Conservation (phyloP, 768 basidiomycete genomes). For the Chalciporus piperatus region DNA sequence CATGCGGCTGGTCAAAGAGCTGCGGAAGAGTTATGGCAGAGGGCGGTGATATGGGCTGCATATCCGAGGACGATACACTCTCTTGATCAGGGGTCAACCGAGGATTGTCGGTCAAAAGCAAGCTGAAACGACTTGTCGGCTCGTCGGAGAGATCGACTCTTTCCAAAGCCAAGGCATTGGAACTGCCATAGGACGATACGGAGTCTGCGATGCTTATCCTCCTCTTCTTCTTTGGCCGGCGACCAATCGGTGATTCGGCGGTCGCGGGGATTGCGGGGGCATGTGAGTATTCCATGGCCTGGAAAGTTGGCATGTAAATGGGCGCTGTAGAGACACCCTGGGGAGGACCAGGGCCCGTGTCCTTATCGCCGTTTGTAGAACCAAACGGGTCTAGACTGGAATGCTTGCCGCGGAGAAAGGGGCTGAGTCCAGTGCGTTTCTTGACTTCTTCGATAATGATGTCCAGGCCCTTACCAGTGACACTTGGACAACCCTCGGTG, state of each 20-base stretch:
- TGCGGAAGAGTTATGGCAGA: conserved; percentile 28
- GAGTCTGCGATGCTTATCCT: conserved; percentile 36
- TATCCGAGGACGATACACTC: conserved; percentile 32
- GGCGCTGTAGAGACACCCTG: conserved; percentile 25
- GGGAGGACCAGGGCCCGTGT: conserved; percentile 28
- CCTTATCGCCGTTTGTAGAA: conserved; percentile 36
- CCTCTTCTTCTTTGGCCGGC: conserved; percentile 35
- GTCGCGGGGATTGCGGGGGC: conserved; percentile 30
- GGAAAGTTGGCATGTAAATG: conserved; percentile 40
- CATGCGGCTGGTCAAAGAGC: conserved; percentile 22
- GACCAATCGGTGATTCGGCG: conserved; percentile 26
- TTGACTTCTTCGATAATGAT: conserved; percentile 48
- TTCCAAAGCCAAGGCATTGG: conserved; percentile 15
- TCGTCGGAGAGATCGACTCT: conserved; percentile 27
- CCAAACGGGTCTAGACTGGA: conserved; percentile 51
- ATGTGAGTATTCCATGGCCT: conserved; percentile 38
- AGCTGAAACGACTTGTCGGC: conserved; percentile 13
- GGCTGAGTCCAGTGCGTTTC: conserved; percentile 45
- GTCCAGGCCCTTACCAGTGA: conserved; percentile 49
- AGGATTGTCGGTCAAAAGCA: conserved; percentile 27
- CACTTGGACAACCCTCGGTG: conserved; percentile 37
- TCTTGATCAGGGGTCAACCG: conserved; percentile 33
- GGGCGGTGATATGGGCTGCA: conserved; percentile 32
- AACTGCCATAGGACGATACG: conserved; percentile 34
- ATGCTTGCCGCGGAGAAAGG: conserved; percentile 50